A percentile compares a stretch with the other conserved stretches of the same genome.
phyloP scores from a whole-genome alignment of 805 yeast species.

The Metschnikowia baotianmanensis region DNA sequence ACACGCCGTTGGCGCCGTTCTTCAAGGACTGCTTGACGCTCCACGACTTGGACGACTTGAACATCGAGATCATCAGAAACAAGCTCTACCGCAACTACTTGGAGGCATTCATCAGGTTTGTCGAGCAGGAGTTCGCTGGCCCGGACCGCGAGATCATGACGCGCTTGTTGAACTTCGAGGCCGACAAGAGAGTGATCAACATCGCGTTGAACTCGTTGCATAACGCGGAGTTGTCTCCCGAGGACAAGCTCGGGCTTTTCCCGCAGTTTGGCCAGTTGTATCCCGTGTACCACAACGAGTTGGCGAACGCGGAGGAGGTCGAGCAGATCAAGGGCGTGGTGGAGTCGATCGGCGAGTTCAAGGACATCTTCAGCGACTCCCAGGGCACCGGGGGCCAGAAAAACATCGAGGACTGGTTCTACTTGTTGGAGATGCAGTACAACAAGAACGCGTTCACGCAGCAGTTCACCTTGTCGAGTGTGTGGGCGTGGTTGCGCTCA shows the following conservation, averaged over 20 bases:
- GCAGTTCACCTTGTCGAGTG: constrained; percentile 84
- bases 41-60: constrained; percentile 89
- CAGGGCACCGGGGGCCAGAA: constrained; percentile 41
- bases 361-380: constrained; percentile 47
- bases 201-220: constrained; percentile 87
- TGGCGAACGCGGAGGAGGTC: constrained; percentile 77
- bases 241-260: constrained; percentile 66
- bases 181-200: constrained; percentile 92
- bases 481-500: constrained; percentile 96
- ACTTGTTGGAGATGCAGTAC: constrained; percentile 85
- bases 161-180: constrained; percentile 79
- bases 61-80: constrained; percentile 93
- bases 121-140: constrained; percentile 53
- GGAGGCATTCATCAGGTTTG: constrained; percentile 78
- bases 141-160: constrained; percentile 86
- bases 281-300: constrained; percentile 62
- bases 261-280: constrained; percentile 83
- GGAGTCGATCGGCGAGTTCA: constrained; percentile 63
- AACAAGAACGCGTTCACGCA: constrained; percentile 94
- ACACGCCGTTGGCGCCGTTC: constrained; percentile 96
- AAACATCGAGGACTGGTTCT: constrained; percentile 90
- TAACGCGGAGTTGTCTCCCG: constrained; percentile 67
- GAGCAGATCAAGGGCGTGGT: constrained; percentile 74
- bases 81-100: constrained; percentile 88
- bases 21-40: constrained; percentile 85